These are phyloP conservation scores for Papiliotrema terrestris DNA, from an alignment of 1,284 basidiomycete species.

Conservation along the genomic window DNA sequence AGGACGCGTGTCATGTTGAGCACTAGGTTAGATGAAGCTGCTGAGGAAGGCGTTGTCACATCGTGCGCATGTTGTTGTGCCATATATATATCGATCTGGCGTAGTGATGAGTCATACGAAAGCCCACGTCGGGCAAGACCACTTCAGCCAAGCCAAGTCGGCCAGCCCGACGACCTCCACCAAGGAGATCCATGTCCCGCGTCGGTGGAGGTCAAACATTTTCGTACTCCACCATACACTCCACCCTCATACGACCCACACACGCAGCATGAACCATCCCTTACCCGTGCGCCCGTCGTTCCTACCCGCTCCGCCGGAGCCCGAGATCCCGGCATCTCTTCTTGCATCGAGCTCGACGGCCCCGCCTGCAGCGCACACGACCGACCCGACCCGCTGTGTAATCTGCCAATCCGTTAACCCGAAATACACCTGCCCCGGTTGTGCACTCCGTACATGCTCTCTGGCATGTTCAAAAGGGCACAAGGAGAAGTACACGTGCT, in stretches of 20 bases:
- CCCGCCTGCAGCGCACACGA: background rate
- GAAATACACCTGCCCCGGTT: conserved; percentile 80
- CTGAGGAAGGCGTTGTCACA: too few relatives aligned
- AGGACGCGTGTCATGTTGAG: conserved; percentile 15
- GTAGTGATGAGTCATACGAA: too few relatives aligned
- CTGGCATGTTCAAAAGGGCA: conserved; percentile 66
- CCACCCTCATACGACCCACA: too few relatives aligned
- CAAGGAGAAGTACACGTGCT: conserved; percentile 63
- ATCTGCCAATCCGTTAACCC: conserved; percentile 37
- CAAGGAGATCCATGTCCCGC: too few relatives aligned
- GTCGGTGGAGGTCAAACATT: too few relatives aligned
- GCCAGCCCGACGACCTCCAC: too few relatives aligned
- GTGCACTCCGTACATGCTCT: conserved; percentile 67
- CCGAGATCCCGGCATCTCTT: background rate
- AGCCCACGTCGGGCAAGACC: too few relatives aligned
- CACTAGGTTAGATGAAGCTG: too few relatives aligned
- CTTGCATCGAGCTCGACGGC: background rate
- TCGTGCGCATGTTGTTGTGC: too few relatives aligned
- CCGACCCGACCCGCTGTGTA: conserved; percentile 10
- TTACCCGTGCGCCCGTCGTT: background rate
- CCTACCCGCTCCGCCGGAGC: background rate
- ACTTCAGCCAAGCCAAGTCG: too few relatives aligned
- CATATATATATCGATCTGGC: too few relatives aligned
- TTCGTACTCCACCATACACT: too few relatives aligned
- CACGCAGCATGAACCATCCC: background rate